Evolutionary conservation across 148 eudicot genomes (phyloP).

Genomic region (Rhododendron mucronatum): DNA sequence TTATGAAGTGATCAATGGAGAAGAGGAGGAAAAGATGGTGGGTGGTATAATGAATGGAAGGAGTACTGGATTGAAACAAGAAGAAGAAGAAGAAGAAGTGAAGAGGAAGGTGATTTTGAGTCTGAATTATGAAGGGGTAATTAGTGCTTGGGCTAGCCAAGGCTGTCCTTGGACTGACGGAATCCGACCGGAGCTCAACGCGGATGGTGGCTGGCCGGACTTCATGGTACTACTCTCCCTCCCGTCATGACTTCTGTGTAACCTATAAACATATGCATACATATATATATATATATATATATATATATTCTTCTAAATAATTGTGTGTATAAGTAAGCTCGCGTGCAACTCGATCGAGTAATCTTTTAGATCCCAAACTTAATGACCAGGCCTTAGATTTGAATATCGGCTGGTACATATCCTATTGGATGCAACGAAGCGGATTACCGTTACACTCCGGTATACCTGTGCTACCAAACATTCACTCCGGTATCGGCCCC

Average conservation of each 20-base stretch:
- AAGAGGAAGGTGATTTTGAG: conserved; percentile 41
- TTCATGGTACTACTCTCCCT: conserved; percentile 42
- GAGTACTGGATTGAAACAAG: conserved; percentile 8
- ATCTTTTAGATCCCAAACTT: too few relatives aligned
- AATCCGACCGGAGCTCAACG: conserved; percentile 50
- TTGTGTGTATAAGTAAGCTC: neutral
- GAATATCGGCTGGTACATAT: too few relatives aligned
- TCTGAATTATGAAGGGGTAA: conserved; percentile 60
- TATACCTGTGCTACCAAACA: too few relatives aligned
- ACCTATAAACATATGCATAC: neutral
- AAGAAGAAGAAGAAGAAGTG: neutral
- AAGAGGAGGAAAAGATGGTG: conserved; percentile 14
- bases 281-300: neutral
- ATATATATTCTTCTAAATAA: too few relatives aligned
- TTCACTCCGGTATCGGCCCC: too few relatives aligned
- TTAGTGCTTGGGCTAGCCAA: conserved; percentile 53
- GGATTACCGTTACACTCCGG: too few relatives aligned
- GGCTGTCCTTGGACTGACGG: conserved; percentile 80
- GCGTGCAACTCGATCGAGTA: neutral
- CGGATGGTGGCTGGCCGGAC: conserved; percentile 52
- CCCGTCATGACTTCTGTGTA: neutral
- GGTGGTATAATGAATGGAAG: neutral
- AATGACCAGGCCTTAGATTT: neutral
- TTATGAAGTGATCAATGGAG: conserved; percentile 40
- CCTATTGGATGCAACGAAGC: too few relatives aligned